Conservation (phyloP, 305 asterid species). For the Fraxinus nigra region DNA sequence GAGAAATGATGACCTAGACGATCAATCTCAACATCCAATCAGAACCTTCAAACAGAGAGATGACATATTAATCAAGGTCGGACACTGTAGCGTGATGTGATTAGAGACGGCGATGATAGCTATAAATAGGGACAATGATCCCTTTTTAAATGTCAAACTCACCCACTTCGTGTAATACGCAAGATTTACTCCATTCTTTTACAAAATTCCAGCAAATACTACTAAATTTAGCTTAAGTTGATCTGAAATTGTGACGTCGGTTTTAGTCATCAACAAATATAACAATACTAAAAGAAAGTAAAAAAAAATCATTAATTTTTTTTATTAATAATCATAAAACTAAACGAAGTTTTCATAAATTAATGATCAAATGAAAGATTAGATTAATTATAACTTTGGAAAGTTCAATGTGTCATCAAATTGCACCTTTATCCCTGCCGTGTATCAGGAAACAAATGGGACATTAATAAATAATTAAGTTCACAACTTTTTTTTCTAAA, state of each 20-base stretch:
- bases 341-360: too few species aligned
- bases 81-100: neutral
- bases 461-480: constrained; percentile 6
- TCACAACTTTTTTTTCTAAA: constrained; percentile 23
- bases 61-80: neutral
- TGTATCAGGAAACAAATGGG: constrained; percentile 38
- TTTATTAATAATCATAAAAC: too few species aligned
- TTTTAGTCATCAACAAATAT: neutral
- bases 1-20: neutral
- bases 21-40: neutral
- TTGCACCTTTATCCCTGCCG: constrained; percentile 32
- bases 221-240: too few species aligned
- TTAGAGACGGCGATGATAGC: neutral
- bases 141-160: neutral
- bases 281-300: neutral
- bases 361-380: neutral
- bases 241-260: neutral
- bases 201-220: neutral
- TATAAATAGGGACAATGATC: neutral
- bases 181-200: too few species aligned
- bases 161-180: neutral
- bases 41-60: too few species aligned
- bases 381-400: constrained; percentile 23
- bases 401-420: constrained; percentile 27
- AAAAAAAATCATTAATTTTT: too few species aligned